Percentiles rank a stretch among this genome's conserved stretches.
Evolutionary conservation across 768 basidiomycete genomes (phyloP).

Genomic region (Hypholoma sublateritium): DNA sequence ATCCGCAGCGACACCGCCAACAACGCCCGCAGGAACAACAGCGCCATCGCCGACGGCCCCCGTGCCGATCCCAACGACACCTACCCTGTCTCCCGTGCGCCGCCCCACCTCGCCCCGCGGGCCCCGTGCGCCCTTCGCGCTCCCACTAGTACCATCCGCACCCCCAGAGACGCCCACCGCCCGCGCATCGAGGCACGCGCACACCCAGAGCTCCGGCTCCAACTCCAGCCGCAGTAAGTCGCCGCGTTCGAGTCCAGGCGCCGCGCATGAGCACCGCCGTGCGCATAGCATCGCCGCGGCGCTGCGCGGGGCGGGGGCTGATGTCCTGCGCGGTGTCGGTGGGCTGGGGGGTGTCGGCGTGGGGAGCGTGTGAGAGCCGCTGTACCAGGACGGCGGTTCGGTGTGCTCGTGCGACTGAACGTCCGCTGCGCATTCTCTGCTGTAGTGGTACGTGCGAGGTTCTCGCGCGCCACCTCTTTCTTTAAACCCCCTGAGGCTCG

Average conservation of each 20-base stretch:
- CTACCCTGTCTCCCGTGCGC: not conserved
- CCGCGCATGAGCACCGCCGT: slow-evolving; percentile 9
- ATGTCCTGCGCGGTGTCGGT: slow-evolving; percentile 27
- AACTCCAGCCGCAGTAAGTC: not conserved
- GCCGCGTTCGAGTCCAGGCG: not conserved
- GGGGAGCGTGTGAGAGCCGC: not conserved
- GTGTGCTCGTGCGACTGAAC: too few relatives aligned
- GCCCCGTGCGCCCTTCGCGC: not conserved
- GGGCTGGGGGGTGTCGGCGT: not conserved
- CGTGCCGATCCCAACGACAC: too few relatives aligned
- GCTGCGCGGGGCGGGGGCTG: slow-evolving; percentile 27
- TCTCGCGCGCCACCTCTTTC: too few relatives aligned
- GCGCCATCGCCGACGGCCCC: slow-evolving; percentile 9
- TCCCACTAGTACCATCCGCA: not conserved
- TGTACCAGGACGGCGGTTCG: too few relatives aligned
- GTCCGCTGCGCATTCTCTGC: not conserved
- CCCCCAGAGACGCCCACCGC: not conserved
- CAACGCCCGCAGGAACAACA: not conserved
- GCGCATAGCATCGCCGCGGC: slow-evolving; percentile 29
- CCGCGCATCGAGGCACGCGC: not conserved
- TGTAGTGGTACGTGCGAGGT: too few relatives aligned
- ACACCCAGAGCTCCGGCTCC: not conserved
- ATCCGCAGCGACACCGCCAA: not conserved
- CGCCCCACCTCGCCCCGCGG: not conserved
- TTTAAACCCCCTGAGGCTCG: too few relatives aligned